Evolutionary conservation across 2,329 filamentous ascomycete genomes (phyloP).

Genomic region (Coniochaeta sp.): DNA sequence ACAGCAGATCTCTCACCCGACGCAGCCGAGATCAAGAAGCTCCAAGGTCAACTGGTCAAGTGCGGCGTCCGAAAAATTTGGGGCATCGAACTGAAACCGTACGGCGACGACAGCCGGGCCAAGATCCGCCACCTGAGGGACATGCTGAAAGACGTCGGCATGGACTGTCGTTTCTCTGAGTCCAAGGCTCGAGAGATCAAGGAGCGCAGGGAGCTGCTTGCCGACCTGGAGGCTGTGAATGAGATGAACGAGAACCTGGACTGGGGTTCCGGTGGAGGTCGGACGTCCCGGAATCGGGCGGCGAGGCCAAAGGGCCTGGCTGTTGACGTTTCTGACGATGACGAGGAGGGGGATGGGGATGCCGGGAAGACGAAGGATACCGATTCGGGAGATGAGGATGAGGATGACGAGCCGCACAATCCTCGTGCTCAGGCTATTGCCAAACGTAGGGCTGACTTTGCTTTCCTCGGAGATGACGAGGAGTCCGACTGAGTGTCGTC

Average conservation of each 20-base stretch:
- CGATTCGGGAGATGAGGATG: slow-evolving; percentile 22
- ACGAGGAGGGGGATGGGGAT: slow-evolving; percentile 19
- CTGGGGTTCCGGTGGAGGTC: slow-evolving; percentile 57
- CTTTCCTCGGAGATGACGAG: slow-evolving; percentile 63
- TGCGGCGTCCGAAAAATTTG: slow-evolving; percentile 92
- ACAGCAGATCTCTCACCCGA: slow-evolving; percentile 43
- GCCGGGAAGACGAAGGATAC: slow-evolving; percentile 17
- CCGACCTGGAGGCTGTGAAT: slow-evolving; percentile 77
- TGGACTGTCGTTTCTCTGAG: slow-evolving; percentile 81
- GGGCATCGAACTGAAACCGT: slow-evolving; percentile 74
- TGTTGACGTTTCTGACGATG: slow-evolving; percentile 23
- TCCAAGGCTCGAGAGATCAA: slow-evolving; percentile 82
- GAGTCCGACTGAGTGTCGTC: slow-evolving; percentile 48
- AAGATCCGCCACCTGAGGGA: slow-evolving; percentile 77
- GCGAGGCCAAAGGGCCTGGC: slow-evolving; percentile 29
- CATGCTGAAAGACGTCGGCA: slow-evolving; percentile 76
- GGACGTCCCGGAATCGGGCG: slow-evolving; percentile 34
- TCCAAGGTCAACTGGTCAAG: slow-evolving; percentile 81
- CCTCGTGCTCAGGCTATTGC: slow-evolving; percentile 38
- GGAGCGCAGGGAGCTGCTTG: slow-evolving; percentile 74
- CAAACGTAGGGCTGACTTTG: slow-evolving; percentile 43
- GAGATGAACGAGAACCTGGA: slow-evolving; percentile 59
- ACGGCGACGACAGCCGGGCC: slow-evolving; percentile 60
- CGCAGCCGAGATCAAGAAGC: slow-evolving; percentile 75
- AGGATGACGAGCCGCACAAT: slow-evolving; percentile 28